Base-by-base conservation (phyloP, 371 early-diverging fungal genomes). In the Nematocida minor region DNA sequence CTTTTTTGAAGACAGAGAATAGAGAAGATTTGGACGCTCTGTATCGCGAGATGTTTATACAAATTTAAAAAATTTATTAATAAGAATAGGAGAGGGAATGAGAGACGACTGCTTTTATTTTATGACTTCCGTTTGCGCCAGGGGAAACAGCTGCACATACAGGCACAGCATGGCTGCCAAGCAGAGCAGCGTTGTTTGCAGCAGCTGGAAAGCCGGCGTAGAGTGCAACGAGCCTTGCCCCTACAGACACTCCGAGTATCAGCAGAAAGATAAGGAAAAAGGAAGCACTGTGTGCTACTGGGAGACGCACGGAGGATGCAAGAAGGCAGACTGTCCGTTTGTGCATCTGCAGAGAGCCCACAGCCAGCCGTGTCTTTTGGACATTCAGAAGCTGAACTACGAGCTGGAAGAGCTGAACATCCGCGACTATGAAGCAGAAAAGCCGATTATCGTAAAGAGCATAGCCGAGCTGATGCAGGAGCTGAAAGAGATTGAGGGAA, bases 81-180 rank as follows among this genome's bases (percentile, higher is more conserved):
- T 14, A 34, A 7, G n/a, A 6, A 32, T 16, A 44, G 36, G n/a
- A 57, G 31, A 63, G 22, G 44, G 4, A 53, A 74, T 74, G 55
- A 80, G 63, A 47, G 86, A 83, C n/a, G 86, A 86, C 51, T 86
- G 86, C 69, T 86, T 84, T 77, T 86, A 83, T 71, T 86, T 81
- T 79, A 74, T 86, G 20, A 83, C 83, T 51, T 83, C 84, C 9
- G 53, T 41, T 9, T 86, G 86, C 68, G 80, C 80, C 38, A 55
- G 74, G 60, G 67, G 63, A 51, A 49, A 62, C 2, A 66, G 55
- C 4, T 86, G 86, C 63, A 49, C 32, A 42, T 84, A 67, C 79
- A 68, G 86, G 55, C 86, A 86, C 69, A 81, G 67, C 54, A 34
- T 29, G 38, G 20, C 29, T 16, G 81, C 82, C 27, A 86, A 83